phyloP scores from a whole-genome alignment of 2,329 filamentous ascomycete genomes.

The Claviceps spartinae region DNA sequence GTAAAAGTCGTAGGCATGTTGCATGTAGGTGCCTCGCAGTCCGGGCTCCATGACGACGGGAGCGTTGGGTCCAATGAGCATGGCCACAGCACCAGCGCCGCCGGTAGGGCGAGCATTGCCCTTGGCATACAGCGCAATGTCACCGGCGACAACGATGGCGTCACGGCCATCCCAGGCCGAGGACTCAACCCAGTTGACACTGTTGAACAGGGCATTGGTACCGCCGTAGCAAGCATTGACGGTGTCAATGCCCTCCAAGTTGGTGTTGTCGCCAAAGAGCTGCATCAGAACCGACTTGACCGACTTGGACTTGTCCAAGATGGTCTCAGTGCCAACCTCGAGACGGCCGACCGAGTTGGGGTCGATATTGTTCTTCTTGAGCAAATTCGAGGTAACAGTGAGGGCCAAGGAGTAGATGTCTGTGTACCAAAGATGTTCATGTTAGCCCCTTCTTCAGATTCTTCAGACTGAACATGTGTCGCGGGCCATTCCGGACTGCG shows the following conservation, averaged over 20 bases:
- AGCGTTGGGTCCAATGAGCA: conserved; percentile 67
- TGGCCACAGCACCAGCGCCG: conserved; percentile 65
- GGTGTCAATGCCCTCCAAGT: conserved; percentile 71
- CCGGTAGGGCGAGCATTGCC: conserved; percentile 69
- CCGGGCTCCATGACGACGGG: conserved; percentile 66
- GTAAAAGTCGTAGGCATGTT: conserved; percentile 81
- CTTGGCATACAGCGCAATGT: conserved; percentile 79
- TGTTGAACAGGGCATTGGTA: conserved; percentile 74
- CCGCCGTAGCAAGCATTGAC: conserved; percentile 80
- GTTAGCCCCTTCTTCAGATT: conserved; percentile 1
- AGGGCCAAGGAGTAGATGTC: conserved; percentile 81
- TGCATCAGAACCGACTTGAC: conserved; percentile 85
- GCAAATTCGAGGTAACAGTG: conserved; percentile 62
- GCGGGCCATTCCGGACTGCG: too few relatives aligned
- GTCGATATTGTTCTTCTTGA: conserved; percentile 76
- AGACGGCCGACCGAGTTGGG: conserved; percentile 63
- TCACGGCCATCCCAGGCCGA: conserved; percentile 77
- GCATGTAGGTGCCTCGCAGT: conserved; percentile 67
- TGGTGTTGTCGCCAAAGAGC: conserved; percentile 71
- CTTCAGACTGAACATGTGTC: background rate
- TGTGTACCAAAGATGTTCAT: conserved; percentile 19
- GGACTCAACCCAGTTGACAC: conserved; percentile 74
- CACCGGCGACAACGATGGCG: conserved; percentile 65
- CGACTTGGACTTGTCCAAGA: conserved; percentile 82
- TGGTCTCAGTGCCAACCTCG: conserved; percentile 75